phyloP scores from a whole-genome alignment of 306 rosid genomes.

The Ormosia semicastrata region DNA sequence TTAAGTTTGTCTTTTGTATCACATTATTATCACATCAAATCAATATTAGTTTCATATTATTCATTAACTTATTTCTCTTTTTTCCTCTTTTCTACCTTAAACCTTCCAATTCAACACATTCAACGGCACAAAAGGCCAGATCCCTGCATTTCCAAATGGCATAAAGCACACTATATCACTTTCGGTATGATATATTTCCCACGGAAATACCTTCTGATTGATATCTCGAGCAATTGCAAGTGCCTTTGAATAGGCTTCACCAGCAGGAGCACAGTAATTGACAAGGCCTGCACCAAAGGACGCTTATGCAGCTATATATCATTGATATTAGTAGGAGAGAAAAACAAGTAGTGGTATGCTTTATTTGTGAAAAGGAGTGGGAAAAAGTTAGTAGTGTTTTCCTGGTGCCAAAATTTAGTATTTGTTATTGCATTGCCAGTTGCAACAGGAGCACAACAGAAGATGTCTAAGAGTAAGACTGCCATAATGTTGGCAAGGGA shows the following conservation, averaged over 20 bases:
- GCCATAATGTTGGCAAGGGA: slow-evolving; percentile 5
- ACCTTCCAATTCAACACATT: too few relatives aligned
- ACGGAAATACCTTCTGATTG: slow-evolving; percentile 66
- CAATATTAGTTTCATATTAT: too few relatives aligned
- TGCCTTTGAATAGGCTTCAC: slow-evolving; percentile 78
- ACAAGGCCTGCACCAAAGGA: slow-evolving; percentile 62
- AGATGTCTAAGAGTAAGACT: neutral
- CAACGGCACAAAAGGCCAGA: neutral
- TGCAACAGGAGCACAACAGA: slow-evolving; percentile 7
- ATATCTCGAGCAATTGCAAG: slow-evolving; percentile 73
- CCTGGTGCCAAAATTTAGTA: neutral
- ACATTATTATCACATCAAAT: too few relatives aligned
- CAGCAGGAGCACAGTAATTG: slow-evolving; percentile 79
- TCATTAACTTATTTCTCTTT: too few relatives aligned
- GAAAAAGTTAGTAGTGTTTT: neutral
- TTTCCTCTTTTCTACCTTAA: too few relatives aligned
- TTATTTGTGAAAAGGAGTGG: neutral
- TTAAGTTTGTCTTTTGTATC: too few relatives aligned
- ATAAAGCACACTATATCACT: neutral
- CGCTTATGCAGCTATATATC: slow-evolving; percentile 21
- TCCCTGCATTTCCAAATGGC: neutral
- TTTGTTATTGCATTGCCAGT: neutral
- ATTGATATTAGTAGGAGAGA: neutral
- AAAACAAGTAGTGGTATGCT: neutral
- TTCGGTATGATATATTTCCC: neutral